Conservation (phyloP, 208 protist species). For the Vickermania ingenoplastis region DNA sequence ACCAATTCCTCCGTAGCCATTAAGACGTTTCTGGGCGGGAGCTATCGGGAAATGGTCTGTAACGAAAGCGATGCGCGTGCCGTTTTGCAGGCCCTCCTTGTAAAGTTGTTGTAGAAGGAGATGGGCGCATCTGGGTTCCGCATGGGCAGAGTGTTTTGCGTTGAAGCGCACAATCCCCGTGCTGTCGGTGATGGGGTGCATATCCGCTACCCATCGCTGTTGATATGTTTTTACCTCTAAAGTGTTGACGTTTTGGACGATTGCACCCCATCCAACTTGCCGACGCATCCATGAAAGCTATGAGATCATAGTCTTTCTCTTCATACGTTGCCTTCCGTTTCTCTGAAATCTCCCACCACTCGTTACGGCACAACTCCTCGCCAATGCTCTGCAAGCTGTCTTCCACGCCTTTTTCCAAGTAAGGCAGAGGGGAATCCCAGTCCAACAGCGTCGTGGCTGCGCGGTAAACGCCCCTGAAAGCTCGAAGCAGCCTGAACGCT, state of each 20-base stretch:
- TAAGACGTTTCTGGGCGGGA: not conserved
- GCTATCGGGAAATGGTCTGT: constrained; percentile 3
- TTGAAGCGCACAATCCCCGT: not conserved
- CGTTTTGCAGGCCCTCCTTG: not conserved
- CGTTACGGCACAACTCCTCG: not conserved
- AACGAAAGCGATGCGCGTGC: not conserved
- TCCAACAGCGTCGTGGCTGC: not conserved
- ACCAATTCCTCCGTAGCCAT: constrained; percentile 1
- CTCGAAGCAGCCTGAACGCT: not conserved
- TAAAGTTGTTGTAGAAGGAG: not conserved
- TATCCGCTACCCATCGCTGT: not conserved
- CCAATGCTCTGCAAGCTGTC: not conserved
- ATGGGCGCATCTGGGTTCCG: not conserved
- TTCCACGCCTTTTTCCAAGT: not conserved
- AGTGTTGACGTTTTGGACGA: not conserved
- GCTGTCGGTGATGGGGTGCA: not conserved
- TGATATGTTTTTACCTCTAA: not conserved
- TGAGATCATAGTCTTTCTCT: not conserved
- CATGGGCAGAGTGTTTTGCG: not conserved
- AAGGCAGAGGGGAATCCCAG: not conserved
- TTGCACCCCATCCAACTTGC: not conserved
- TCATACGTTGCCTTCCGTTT: not conserved
- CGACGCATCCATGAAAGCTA: not conserved
- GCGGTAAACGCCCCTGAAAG: not conserved
- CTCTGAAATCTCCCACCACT: constrained; percentile 2